Evolutionary conservation across 169 alveolate genomes (phyloP).

Genomic region (Perkinsus olseni): DNA sequence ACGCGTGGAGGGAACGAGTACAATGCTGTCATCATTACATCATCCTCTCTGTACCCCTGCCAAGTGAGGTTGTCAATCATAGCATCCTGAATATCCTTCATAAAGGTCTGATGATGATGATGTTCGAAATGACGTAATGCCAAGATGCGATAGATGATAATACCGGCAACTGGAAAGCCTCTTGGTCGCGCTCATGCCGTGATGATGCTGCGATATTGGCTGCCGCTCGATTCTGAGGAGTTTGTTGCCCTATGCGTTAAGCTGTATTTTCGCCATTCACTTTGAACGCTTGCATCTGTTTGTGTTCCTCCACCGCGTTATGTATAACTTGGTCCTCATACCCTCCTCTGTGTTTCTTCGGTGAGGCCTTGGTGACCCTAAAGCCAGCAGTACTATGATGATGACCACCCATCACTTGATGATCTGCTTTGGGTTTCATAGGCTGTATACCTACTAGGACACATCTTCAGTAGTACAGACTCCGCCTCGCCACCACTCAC

Average conservation of each 20-base stretch:
- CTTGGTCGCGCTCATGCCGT: too few relatives aligned
- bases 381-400: not conserved
- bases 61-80: not conserved
- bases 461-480: not conserved
- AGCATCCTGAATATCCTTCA: not conserved
- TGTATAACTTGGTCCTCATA: too few relatives aligned
- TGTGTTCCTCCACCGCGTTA: not conserved
- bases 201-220: too few relatives aligned
- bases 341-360: not conserved
- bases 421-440: not conserved
- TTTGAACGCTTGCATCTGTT: not conserved
- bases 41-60: not conserved
- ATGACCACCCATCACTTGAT: not conserved
- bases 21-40: not conserved
- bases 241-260: too few relatives aligned
- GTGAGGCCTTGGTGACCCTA: not conserved
- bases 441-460: not conserved
- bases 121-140: not conserved
- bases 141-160: too few relatives aligned
- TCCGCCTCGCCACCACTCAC: not conserved
- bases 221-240: too few relatives aligned
- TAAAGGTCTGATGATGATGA: not conserved
- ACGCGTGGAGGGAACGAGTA: too few relatives aligned
- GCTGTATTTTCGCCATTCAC: too few relatives aligned
- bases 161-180: too few relatives aligned